phyloP scores from a whole-genome alignment of 495 filamentous ascomycete species.

The Parmelia sp. region DNA sequence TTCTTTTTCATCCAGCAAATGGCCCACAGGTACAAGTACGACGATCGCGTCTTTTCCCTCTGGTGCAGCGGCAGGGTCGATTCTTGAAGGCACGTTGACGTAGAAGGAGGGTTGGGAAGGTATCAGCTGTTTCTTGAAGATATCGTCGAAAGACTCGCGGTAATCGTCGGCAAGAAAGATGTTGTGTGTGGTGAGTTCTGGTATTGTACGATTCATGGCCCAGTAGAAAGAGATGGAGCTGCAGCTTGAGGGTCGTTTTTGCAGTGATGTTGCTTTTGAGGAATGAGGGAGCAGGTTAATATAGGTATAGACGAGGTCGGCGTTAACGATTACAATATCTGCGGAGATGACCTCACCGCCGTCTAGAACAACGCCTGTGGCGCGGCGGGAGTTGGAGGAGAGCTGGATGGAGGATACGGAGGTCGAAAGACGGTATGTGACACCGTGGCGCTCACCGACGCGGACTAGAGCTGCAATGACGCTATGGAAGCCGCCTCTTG shows the following conservation, averaged over 20 bases:
- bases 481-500: slow-evolving; percentile 58
- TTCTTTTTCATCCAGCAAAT: slow-evolving; percentile 40
- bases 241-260: slow-evolving; percentile 49
- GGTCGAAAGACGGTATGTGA: slow-evolving; percentile 49
- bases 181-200: slow-evolving; percentile 60
- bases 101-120: slow-evolving; percentile 64
- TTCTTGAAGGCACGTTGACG: slow-evolving; percentile 61
- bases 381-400: slow-evolving; percentile 37
- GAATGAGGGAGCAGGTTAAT: slow-evolving; percentile 52
- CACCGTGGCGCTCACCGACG: slow-evolving; percentile 50
- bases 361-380: slow-evolving; percentile 48
- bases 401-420: slow-evolving; percentile 46
- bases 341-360: slow-evolving; percentile 48
- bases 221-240: slow-evolving; percentile 72
- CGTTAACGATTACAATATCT: slow-evolving; percentile 60
- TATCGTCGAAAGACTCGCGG: slow-evolving; percentile 60
- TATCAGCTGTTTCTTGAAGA: slow-evolving; percentile 59
- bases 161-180: slow-evolving; percentile 69
- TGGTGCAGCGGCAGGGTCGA: slow-evolving; percentile 60
- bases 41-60: slow-evolving; percentile 54
- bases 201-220: slow-evolving; percentile 50
- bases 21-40: slow-evolving; percentile 62
- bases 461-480: slow-evolving; percentile 51
- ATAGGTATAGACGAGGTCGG: slow-evolving; percentile 65
- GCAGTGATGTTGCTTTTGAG: slow-evolving; percentile 42